phyloP scores from a whole-genome alignment of 1,284 basidiomycete genomes.

The Mycena sp. region DNA sequence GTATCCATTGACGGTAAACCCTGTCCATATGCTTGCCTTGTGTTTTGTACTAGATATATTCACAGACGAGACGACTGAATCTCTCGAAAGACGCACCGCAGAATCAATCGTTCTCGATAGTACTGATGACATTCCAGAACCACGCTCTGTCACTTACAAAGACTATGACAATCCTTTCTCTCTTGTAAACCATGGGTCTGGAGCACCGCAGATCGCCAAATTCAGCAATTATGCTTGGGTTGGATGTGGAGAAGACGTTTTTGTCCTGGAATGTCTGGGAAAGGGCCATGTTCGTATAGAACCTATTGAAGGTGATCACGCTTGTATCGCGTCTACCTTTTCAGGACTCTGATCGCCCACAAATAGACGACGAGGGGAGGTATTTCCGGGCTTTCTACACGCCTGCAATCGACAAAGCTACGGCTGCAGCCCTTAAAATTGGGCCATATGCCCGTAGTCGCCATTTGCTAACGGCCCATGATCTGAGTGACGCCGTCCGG shows the following conservation, averaged over 20 bases:
- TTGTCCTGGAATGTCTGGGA: conserved; percentile 83
- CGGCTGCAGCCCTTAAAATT: conserved; percentile 55
- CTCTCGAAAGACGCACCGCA: conserved; percentile 54
- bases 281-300: conserved; percentile 82
- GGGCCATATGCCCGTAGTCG: conserved; percentile 66
- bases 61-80: conserved; percentile 60
- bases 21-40: background rate
- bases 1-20: conserved; percentile 64
- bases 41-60: conserved; percentile 12
- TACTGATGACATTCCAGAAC: conserved; percentile 55
- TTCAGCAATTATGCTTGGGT: conserved; percentile 80
- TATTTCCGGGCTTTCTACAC: conserved; percentile 62
- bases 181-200: conserved; percentile 60
- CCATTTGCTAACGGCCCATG: conserved; percentile 61
- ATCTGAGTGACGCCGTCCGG: conserved; percentile 65
- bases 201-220: conserved; percentile 60
- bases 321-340: conserved; percentile 31
- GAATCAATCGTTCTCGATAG: conserved; percentile 37
- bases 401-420: conserved; percentile 59
- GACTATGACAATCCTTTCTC: conserved; percentile 87
- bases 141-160: conserved; percentile 77
- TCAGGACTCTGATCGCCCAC: conserved; percentile 2
- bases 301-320: conserved; percentile 43
- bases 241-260: conserved; percentile 77
- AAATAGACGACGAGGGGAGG: conserved; percentile 34